These are phyloP conservation scores for Sugiyamaella mastotermitis DNA, from an alignment of 805 yeast genomes.

Conservation along the genomic window DNA sequence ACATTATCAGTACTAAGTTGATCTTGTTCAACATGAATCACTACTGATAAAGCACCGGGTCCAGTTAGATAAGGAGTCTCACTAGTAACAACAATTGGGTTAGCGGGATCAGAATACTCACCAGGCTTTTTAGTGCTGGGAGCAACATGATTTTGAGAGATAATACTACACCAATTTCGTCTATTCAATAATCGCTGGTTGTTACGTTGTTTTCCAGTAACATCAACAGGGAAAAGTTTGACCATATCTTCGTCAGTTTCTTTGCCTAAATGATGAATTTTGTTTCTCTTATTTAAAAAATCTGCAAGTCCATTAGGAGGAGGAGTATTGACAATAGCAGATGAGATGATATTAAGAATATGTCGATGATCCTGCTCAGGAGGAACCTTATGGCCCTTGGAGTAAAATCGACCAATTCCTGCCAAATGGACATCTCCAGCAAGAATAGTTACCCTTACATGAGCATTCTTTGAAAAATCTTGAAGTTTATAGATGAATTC, in stretches of 20 bases:
- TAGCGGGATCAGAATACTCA: background rate
- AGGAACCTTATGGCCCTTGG: constrained; percentile 34
- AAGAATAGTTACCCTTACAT: constrained; percentile 73
- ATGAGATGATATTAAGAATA: constrained; percentile 76
- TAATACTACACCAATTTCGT: constrained; percentile 50
- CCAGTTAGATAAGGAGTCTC: constrained; percentile 15
- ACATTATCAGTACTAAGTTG: constrained; percentile 40
- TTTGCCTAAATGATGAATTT: constrained; percentile 58
- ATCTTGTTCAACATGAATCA: constrained; percentile 69
- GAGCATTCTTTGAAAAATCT: constrained; percentile 56
- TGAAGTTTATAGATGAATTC: constrained; percentile 53
- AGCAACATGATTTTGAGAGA: constrained; percentile 5
- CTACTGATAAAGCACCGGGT: constrained; percentile 49
- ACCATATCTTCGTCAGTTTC: constrained; percentile 74
- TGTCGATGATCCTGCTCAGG: constrained; percentile 60
- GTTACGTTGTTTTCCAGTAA: constrained; percentile 43
- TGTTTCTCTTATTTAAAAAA: constrained; percentile 61
- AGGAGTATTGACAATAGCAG: constrained; percentile 89
- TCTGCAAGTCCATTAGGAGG: constrained; percentile 85
- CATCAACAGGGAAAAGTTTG: constrained; percentile 59
- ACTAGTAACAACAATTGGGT: constrained; percentile 1
- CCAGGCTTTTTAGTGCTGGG: constrained; percentile 4
- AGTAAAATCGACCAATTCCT: constrained; percentile 70
- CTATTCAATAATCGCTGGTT: constrained; percentile 50
- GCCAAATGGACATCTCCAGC: constrained; percentile 94